Base-by-base conservation (phyloP, 1,284 basidiomycete genomes). In the Cutaneotrichosporon mucoides region DNA sequence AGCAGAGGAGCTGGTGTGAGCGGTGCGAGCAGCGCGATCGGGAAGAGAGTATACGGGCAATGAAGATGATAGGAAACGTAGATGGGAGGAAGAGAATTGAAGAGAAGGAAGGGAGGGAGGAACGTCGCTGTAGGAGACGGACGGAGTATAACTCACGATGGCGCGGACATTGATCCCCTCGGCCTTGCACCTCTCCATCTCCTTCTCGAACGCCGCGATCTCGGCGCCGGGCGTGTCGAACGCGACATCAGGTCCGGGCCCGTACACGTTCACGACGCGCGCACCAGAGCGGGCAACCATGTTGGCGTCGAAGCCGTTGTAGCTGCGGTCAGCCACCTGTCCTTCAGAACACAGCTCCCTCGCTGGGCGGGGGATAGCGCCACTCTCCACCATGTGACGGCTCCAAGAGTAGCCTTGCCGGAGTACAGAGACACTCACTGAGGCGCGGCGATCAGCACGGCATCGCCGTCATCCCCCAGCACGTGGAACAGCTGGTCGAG, bases 1-100 rank as follows among this genome's bases (percentile, higher is more conserved):
- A 79, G 53, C 75, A 76, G 0, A 80, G 65, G 45, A 81, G 70
- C 71, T 72, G 59, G 7, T 16, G 42, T 61, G 33, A 61, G 43
- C 15, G 24, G 24, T 24, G 24, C 24, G 24, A 24, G 24, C 24
- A 24, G 24, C 24, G 24, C 24, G 24, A 24, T 24, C 24, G 24
- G 24, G 24, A 24, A 24, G 24, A 24, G 24, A 24, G 24, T 24
- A 24, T 24, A 24, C 24, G 24, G 24, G 24, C 24, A 24, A 24
- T 24, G 24, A 24, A 24, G 24, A 24, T 24, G 24, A 24, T 24
- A 24, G 24, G 24, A 24, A 24, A 24, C 24, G 24, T 24, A 24
- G 24, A 24, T 24, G 24, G 24, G 24, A 24, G 24, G 24, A 24
- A 24, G 24, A 24, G 24, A 24, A 24, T 24, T 24, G 24, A 24